Percentiles rank a stretch among this genome's conserved stretches.
Evolutionary conservation across 768 basidiomycete genomes (phyloP).

Genomic region (Suillus hirtellus): DNA sequence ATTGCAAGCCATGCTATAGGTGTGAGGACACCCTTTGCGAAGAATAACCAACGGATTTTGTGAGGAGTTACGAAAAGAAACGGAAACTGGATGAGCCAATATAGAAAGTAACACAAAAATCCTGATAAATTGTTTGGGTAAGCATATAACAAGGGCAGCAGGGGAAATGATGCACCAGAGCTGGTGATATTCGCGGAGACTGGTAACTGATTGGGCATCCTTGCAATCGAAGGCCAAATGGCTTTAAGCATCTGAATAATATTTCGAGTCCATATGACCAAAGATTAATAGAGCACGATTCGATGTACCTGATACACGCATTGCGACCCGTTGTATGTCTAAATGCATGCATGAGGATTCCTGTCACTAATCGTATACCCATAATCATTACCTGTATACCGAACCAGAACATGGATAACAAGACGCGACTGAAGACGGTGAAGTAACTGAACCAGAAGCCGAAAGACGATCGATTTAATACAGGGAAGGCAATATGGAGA

Average conservation of each 20-base stretch:
- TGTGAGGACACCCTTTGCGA: slow-evolving; percentile 64
- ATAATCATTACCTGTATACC: slow-evolving; percentile 55
- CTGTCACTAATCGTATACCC: not conserved
- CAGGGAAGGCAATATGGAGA: slow-evolving; percentile 71
- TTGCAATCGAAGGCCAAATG: slow-evolving; percentile 75
- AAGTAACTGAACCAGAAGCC: slow-evolving; percentile 93
- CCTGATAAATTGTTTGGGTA: slow-evolving; percentile 34
- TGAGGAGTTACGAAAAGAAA: slow-evolving; percentile 78
- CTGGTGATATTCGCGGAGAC: slow-evolving; percentile 61
- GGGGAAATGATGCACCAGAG: slow-evolving; percentile 39
- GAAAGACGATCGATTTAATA: slow-evolving; percentile 81
- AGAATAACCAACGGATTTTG: slow-evolving; percentile 76
- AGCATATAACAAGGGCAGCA: not conserved
- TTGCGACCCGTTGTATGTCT: slow-evolving; percentile 66
- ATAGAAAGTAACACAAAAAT: slow-evolving; percentile 76
- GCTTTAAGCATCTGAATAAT: slow-evolving; percentile 65
- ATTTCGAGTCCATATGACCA: not conserved
- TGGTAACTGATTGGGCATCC: slow-evolving; percentile 64
- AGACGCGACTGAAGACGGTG: slow-evolving; percentile 72
- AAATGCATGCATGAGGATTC: not conserved
- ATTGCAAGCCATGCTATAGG: slow-evolving; percentile 68
- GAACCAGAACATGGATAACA: slow-evolving; percentile 85
- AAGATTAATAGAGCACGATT: not conserved
- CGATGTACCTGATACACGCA: slow-evolving; percentile 60
- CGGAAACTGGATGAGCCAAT: slow-evolving; percentile 77